These are phyloP conservation scores for Penicillium sp. DNA, from an alignment of 2,329 filamentous ascomycete genomes.

Conservation along the genomic window DNA sequence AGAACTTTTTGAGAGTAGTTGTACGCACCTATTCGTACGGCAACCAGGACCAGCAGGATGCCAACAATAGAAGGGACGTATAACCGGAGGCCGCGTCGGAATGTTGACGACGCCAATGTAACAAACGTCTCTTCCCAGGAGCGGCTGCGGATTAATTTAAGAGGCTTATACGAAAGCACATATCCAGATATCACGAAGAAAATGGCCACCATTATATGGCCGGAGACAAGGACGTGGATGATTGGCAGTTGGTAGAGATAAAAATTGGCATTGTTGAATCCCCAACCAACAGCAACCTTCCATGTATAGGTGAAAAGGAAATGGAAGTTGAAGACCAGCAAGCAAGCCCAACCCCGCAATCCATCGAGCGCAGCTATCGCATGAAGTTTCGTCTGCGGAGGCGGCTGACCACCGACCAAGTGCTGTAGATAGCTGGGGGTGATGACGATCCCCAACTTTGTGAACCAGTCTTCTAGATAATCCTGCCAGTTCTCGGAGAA, in stretches of 20 bases:
- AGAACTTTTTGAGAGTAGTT: slow-evolving; percentile 44
- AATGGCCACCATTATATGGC: slow-evolving; percentile 54
- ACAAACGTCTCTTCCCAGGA: slow-evolving; percentile 47
- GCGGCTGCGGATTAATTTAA: slow-evolving; percentile 44
- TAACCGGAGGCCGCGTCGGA: slow-evolving; percentile 48
- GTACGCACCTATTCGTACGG: slow-evolving; percentile 48
- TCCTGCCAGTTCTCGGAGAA: slow-evolving; percentile 32
- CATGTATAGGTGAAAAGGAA: slow-evolving; percentile 52
- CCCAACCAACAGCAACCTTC: slow-evolving; percentile 46
- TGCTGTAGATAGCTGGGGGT: slow-evolving; percentile 45
- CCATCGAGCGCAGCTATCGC: slow-evolving; percentile 49
- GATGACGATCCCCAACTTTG: slow-evolving; percentile 35
- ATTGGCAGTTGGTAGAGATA: slow-evolving; percentile 48
- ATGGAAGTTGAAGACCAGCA: slow-evolving; percentile 54
- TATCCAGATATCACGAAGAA: slow-evolving; percentile 57
- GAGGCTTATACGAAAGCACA: slow-evolving; percentile 50
- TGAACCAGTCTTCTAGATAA: slow-evolving; percentile 28
- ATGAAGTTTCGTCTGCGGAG: slow-evolving; percentile 37
- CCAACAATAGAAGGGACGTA: slow-evolving; percentile 49
- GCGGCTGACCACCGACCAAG: slow-evolving; percentile 35
- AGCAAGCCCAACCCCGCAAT: slow-evolving; percentile 49
- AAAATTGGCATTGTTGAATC: slow-evolving; percentile 47
- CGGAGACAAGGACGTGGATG: slow-evolving; percentile 48
- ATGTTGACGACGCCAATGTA: slow-evolving; percentile 49
- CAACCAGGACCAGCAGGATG: slow-evolving; percentile 46